Percentiles rank a stretch among this genome's conserved stretches.
Conservation (phyloP, 23 red algal genomes). For the Pyropia yezoensis region DNA sequence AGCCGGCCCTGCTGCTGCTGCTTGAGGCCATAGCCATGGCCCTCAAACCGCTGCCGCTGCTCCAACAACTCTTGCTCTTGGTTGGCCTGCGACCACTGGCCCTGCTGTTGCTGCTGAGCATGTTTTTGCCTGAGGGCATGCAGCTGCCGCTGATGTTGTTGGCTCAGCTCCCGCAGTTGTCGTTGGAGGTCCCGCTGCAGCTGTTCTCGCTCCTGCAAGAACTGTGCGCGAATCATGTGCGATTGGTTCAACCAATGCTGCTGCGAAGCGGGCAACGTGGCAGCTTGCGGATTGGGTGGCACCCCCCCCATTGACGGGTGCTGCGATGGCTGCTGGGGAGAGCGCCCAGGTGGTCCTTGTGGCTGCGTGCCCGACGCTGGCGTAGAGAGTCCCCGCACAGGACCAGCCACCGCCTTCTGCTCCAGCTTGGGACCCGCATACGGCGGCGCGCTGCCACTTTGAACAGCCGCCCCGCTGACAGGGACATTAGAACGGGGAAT, state of each 20-base stretch:
- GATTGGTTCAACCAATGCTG: neutral
- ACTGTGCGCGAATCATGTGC: neutral
- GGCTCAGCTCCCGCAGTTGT: neutral
- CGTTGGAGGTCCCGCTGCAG: neutral
- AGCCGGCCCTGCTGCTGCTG: too few relatives aligned
- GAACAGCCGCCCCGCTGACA: neutral
- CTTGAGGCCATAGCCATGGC: too few relatives aligned
- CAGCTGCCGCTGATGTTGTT: conserved; percentile 2
- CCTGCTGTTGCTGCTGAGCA: neutral
- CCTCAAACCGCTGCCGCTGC: too few relatives aligned
- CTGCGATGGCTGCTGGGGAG: neutral
- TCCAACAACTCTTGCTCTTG: too few relatives aligned
- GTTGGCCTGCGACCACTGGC: neutral
- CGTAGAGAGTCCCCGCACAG: neutral
- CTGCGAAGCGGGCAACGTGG: neutral
- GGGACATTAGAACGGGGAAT: conserved; percentile 5
- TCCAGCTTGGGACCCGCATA: neutral
- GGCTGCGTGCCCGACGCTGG: neutral
- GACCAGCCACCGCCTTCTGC: neutral
- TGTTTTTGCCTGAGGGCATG: neutral
- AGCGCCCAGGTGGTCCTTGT: neutral
- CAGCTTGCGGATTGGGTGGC: neutral
- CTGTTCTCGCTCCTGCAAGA: neutral
- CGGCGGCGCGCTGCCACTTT: neutral
- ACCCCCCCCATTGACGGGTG: neutral